A percentile compares a stretch with the other conserved stretches of the same genome.
Conservation (phyloP, 805 yeast genomes). For the Lipomyces orientalis region DNA sequence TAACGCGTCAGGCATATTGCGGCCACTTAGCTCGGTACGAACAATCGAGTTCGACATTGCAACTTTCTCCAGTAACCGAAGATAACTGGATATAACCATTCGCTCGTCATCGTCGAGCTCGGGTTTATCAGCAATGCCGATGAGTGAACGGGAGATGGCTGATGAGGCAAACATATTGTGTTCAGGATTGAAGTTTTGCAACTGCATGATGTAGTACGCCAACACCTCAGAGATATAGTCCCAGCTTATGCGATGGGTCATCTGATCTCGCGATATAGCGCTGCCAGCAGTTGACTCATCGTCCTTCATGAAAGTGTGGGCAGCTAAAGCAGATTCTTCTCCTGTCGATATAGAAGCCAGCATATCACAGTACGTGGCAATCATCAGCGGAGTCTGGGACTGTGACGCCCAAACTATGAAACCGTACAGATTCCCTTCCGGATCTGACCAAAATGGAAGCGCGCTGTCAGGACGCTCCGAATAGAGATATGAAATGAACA, state of each 20-base stretch:
- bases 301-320: conserved; percentile 53
- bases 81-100: conserved; percentile 72
- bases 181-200: conserved; percentile 39
- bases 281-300: conserved; percentile 30
- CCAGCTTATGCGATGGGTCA: conserved; percentile 54
- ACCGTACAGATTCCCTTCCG: conserved; percentile 70
- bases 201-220: conserved; percentile 56
- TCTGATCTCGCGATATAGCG: conserved; percentile 38
- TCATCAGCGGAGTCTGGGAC: conserved; percentile 72
- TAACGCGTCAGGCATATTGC: conserved; percentile 44
- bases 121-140: conserved; percentile 48
- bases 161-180: conserved; percentile 26
- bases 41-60: conserved; percentile 51
- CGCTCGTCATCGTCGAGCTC: conserved; percentile 82
- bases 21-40: conserved; percentile 40
- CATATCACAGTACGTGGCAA: conserved; percentile 80
- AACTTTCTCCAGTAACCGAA: conserved; percentile 66
- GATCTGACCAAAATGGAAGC: conserved; percentile 68
- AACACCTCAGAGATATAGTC: conserved; percentile 60
- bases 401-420: conserved; percentile 88
- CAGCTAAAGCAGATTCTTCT: conserved; percentile 57
- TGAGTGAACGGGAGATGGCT: conserved; percentile 24
- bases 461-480: conserved; percentile 64
- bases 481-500: conserved; percentile 74
- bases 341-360: conserved; percentile 75